Base-by-base conservation (phyloP, 352 stramenopile genomes). In the Pythium utonaiense region DNA sequence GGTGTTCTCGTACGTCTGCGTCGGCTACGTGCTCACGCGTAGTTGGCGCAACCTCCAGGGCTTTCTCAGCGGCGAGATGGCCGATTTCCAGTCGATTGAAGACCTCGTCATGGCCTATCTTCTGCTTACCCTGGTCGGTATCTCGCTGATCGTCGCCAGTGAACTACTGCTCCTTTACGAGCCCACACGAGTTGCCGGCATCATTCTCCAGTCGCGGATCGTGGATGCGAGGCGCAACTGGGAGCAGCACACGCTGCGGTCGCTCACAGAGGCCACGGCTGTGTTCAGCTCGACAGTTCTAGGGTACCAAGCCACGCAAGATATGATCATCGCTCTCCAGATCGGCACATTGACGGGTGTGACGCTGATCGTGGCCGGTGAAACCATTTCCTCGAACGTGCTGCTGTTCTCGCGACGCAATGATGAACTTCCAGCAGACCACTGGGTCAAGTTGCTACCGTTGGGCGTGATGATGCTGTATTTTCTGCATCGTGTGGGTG, bases 371-470 rank as follows among this genome's bases (percentile, higher is more conserved):
- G 57, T 91, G 3, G 69, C 59, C 6, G 73, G 77, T 13, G 83
- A 95, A 44, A 57, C 81, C 19, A 48, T 83, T 22, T 71, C 64
- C 4, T 77, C 62, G 17, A 60, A 59, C 21, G 52, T 71, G 25
- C 56, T 75, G 12, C 47, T 66, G 3, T 65, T 66, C 33, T 66
- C 63, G 0, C 60, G 78, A 12, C 53, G 63, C 17, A 69, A 71
- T 16, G 69, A 80, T 22, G 72, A 78, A 44, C 74, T 89, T 41
- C 81, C 74, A 1, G 66, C 68, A 9, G 80, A 92, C 30, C 79
- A 94, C 64, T 94, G 80, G 82, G 74, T 92, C 38, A 94, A 94
- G 60, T 48, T 92, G 12, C 64, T 86, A 28, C 82, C 84, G 3
- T 51, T 86, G 25, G 63, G 80, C 9, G 76, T 84, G 19, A 88